Percentiles rank a stretch among this genome's conserved stretches.
phyloP scores from a whole-genome alignment of 805 yeast genomes.

The Blastobotrys chiropterorum region DNA sequence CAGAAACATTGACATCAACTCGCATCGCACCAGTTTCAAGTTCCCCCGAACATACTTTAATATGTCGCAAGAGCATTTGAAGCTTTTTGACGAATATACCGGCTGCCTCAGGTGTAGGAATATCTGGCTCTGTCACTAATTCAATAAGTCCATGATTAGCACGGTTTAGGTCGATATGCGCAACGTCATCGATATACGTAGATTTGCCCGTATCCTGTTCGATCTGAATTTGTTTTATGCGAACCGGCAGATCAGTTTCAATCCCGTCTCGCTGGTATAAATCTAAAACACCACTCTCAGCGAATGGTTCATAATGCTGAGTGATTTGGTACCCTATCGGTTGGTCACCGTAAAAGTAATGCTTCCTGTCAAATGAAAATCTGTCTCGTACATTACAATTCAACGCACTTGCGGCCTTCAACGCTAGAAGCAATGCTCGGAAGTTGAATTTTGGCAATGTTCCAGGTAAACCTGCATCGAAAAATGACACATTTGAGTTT shows the following conservation, averaged over 20 bases:
- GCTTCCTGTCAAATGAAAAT: slow-evolving; percentile 86
- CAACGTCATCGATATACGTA: slow-evolving; percentile 39
- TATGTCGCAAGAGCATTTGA: slow-evolving; percentile 60
- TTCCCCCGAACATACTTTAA: slow-evolving; percentile 80
- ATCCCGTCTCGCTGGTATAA: slow-evolving; percentile 52
- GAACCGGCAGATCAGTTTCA: slow-evolving; percentile 38
- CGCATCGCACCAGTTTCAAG: slow-evolving; percentile 92
- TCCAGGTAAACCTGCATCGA: slow-evolving; percentile 87
- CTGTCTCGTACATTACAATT: slow-evolving; percentile 47
- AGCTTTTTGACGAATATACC: slow-evolving; percentile 75
- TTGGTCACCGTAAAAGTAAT: slow-evolving; percentile 93
- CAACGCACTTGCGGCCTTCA: slow-evolving; percentile 67
- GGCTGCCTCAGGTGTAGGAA: slow-evolving; percentile 59
- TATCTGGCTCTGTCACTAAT: slow-evolving; percentile 86
- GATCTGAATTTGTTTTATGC: slow-evolving; percentile 75
- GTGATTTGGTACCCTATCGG: slow-evolving; percentile 96
- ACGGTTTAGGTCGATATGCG: slow-evolving; percentile 73
- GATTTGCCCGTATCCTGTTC: slow-evolving; percentile 95
- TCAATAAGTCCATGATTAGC: slow-evolving; percentile 84
- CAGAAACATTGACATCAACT: slow-evolving; percentile 89
- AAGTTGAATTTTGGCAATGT: slow-evolving; percentile 79
- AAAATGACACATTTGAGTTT: slow-evolving; percentile 65
- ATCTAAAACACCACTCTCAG: slow-evolving; percentile 54
- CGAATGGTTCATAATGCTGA: slow-evolving; percentile 77
- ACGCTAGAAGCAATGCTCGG: slow-evolving; percentile 63